Evolutionary conservation across 1,284 basidiomycete genomes (phyloP).

Genomic region (Chalciporus sp.): DNA sequence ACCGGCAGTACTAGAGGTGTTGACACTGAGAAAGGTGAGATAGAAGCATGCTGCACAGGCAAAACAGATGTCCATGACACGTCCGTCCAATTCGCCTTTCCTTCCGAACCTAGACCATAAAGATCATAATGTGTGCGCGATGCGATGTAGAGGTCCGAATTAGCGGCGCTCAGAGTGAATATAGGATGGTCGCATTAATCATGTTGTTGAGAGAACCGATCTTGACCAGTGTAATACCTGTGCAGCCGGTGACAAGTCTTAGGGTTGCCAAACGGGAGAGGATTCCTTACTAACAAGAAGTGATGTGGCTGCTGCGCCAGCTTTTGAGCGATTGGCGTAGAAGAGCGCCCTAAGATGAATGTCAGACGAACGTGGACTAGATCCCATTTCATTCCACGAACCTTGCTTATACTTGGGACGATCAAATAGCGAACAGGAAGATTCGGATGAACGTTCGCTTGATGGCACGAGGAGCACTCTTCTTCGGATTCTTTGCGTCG

Average conservation of each 20-base stretch:
- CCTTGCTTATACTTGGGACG: constrained; percentile 48
- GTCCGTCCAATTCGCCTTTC: constrained; percentile 66
- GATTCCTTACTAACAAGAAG: constrained; percentile 65
- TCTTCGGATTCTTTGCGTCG: constrained; percentile 50
- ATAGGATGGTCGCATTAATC: constrained; percentile 70
- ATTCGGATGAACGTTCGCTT: constrained; percentile 51
- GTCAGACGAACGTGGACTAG: background rate
- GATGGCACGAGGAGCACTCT: constrained; percentile 50
- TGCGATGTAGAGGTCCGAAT: constrained; percentile 74
- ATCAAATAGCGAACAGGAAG: constrained; percentile 65
- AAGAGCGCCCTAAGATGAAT: constrained; percentile 43
- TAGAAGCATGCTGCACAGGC: constrained; percentile 43
- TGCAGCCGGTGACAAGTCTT: too few species aligned
- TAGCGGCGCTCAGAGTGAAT: constrained; percentile 75
- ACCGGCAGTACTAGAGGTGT: constrained; percentile 55
- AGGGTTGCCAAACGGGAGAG: constrained; percentile 57
- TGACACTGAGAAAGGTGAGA: constrained; percentile 66
- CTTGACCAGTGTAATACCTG: too few species aligned
- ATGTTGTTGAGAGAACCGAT: constrained; percentile 60
- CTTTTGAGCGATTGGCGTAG: constrained; percentile 58
- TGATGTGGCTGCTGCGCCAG: constrained; percentile 65
- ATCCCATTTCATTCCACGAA: constrained; percentile 16
- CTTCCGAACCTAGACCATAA: constrained; percentile 69
- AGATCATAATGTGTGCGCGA: constrained; percentile 73
- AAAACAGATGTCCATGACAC: constrained; percentile 66